Evolutionary conservation across 1,284 basidiomycete genomes (phyloP).

Genomic region (Inonotus hispidus): DNA sequence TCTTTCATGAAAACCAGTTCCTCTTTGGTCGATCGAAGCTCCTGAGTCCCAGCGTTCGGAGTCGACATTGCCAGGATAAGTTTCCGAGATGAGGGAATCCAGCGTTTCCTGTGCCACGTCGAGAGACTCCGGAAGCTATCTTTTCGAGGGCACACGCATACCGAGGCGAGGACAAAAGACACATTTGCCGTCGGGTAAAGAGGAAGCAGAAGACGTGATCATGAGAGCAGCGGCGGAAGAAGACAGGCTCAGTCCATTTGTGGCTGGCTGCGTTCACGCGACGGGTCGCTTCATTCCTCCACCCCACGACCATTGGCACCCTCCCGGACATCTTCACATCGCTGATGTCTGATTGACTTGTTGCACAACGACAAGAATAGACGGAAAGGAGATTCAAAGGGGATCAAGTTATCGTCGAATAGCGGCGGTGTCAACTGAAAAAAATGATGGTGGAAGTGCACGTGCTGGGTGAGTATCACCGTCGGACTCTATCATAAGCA

Average conservation of each 20-base stretch:
- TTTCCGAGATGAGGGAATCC: neutral
- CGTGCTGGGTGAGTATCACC: conserved; percentile 6
- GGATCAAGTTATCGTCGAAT: too few species aligned
- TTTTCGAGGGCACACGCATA: neutral
- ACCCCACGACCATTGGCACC: neutral
- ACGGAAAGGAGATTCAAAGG: too few species aligned
- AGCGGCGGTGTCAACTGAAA: neutral
- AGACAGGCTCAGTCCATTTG: neutral
- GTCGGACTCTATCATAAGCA: neutral
- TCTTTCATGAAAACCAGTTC: neutral
- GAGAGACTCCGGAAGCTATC: neutral
- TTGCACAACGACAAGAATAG: too few species aligned
- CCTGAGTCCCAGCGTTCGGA: neutral
- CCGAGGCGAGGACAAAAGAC: neutral
- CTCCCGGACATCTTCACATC: too few species aligned
- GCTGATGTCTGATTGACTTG: too few species aligned
- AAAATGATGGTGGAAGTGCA: neutral
- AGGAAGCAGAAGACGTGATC: neutral
- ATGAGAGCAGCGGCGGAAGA: neutral
- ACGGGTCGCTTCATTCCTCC: neutral
- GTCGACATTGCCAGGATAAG: neutral
- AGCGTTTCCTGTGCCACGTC: neutral
- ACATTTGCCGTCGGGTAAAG: neutral
- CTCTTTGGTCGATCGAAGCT: neutral
- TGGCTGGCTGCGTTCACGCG: neutral